These are phyloP conservation scores for Aspergillus flavus DNA, from an alignment of 2,329 filamentous ascomycete species.

Conservation along the genomic window DNA sequence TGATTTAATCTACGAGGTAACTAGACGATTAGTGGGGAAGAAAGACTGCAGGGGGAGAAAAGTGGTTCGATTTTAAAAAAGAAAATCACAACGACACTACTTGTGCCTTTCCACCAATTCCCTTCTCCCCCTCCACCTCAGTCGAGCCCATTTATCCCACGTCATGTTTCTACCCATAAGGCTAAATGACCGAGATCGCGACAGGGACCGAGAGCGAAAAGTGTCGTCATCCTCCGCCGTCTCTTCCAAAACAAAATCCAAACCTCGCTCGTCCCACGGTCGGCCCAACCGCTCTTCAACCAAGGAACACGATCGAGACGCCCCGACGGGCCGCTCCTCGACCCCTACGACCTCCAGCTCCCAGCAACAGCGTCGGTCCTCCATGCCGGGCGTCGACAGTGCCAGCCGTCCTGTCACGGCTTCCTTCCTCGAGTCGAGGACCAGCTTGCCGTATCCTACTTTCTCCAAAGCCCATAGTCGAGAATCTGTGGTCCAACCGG, in stretches of 20 bases:
- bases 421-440: conserved; percentile 47
- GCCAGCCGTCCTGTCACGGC: conserved; percentile 35
- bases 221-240: conserved; percentile 30
- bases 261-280: conserved; percentile 35
- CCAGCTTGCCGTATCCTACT: conserved; percentile 71
- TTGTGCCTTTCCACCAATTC: conserved; percentile 16
- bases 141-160: conserved; percentile 25
- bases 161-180: conserved; percentile 43
- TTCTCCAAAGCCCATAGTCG: conserved; percentile 93
- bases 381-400: conserved; percentile 56
- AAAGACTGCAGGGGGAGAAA: conserved; percentile 4
- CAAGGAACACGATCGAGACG: conserved; percentile 37
- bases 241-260: conserved; percentile 30
- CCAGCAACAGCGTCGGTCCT: conserved; percentile 41
- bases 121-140: conserved; percentile 26
- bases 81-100: conserved; percentile 11
- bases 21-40: conserved; percentile 20
- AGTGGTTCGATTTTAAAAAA: conserved; percentile 12
- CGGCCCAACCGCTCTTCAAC: conserved; percentile 35
- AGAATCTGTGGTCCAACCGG: conserved; percentile 66
- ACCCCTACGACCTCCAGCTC: conserved; percentile 28
- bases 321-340: conserved; percentile 32
- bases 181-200: conserved; percentile 38
- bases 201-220: conserved; percentile 31
- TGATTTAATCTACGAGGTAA: conserved; percentile 25